These are phyloP conservation scores for Globisporangium radiosum DNA, from an alignment of 352 stramenopile genomes.

Conservation along the genomic window DNA sequence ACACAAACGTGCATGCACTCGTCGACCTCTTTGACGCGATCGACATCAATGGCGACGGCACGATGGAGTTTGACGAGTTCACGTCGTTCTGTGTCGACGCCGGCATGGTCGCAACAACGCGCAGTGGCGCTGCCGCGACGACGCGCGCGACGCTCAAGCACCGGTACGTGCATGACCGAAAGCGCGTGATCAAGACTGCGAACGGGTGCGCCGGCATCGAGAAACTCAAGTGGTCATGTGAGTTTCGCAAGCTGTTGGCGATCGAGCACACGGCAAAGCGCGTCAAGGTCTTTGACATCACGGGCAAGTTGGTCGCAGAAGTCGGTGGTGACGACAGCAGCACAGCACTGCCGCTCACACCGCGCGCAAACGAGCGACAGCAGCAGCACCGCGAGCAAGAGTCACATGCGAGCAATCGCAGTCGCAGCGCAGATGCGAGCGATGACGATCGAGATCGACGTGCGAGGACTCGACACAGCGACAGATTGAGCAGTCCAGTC, in stretches of 20 bases:
- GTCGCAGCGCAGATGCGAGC: background rate
- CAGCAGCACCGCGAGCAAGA: background rate
- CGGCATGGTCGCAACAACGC: conserved; percentile 62
- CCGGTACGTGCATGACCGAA: conserved; percentile 54
- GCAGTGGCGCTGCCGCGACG: conserved; percentile 22
- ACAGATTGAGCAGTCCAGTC: conserved; percentile 1
- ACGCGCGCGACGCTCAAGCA: conserved; percentile 44
- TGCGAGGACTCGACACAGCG: background rate
- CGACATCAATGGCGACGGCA: conserved; percentile 83
- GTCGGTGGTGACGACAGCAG: conserved; percentile 21
- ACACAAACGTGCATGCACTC: conserved; percentile 45
- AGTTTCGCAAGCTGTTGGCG: conserved; percentile 53
- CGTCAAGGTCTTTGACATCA: conserved; percentile 61
- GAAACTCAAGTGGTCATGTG: conserved; percentile 64
- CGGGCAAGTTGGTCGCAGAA: conserved; percentile 49
- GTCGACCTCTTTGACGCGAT: conserved; percentile 83
- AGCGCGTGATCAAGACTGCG: conserved; percentile 51
- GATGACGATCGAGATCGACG: no score
- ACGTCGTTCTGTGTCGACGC: conserved; percentile 84
- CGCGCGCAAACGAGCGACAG: conserved; percentile 10
- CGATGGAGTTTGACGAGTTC: conserved; percentile 85
- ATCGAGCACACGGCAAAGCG: conserved; percentile 57
- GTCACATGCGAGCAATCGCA: no score
- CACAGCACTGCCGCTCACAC: conserved; percentile 6
- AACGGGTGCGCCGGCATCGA: conserved; percentile 48